These are phyloP conservation scores for Botrytis fragariae DNA, from an alignment of 2,329 filamentous ascomycete species.

Conservation along the genomic window DNA sequence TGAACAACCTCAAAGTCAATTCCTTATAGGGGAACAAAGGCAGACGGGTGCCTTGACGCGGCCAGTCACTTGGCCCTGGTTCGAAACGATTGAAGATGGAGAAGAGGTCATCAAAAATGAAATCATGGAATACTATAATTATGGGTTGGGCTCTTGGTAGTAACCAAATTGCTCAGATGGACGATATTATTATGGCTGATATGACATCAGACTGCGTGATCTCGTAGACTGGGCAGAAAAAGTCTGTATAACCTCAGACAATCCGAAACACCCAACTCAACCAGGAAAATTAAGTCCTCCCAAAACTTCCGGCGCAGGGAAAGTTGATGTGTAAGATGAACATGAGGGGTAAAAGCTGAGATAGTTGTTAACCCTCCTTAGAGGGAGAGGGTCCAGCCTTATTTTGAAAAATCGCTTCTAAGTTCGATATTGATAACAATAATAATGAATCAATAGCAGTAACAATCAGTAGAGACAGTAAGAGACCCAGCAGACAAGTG, in stretches of 20 bases:
- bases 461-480: not conserved
- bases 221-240: not conserved
- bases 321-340: not conserved
- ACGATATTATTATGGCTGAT: not conserved
- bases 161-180: not conserved
- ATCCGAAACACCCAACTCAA: not conserved
- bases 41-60: not conserved
- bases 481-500: accelerated
- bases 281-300: not conserved
- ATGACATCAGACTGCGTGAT: not conserved
- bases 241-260: not conserved
- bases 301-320: accelerated
- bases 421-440: not conserved
- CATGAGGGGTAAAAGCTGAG: not conserved
- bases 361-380: not conserved
- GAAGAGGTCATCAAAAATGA: accelerated
- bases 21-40: not conserved
- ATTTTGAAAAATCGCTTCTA: accelerated
- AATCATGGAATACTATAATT: not conserved
- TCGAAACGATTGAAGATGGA: not conserved
- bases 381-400: not conserved
- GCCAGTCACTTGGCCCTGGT: not conserved
- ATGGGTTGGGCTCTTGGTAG: not conserved
- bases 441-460: not conserved
- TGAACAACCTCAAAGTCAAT: not conserved